Conservation (phyloP, 2,329 filamentous ascomycete species). For the Claviceps lovelessii region DNA sequence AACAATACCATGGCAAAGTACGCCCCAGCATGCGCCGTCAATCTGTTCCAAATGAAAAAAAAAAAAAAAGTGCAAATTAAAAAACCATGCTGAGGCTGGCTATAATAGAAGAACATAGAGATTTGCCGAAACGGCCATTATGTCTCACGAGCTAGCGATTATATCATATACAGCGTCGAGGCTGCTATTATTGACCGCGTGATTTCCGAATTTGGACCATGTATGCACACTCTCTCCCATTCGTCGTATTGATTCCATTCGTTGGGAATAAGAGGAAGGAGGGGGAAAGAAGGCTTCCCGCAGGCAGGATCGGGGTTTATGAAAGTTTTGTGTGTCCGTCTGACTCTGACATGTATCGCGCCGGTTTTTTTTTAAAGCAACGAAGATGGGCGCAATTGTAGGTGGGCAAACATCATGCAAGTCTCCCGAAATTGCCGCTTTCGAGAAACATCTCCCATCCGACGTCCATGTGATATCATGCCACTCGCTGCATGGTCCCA, state of each 20-base stretch:
- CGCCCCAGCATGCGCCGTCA: slow-evolving; percentile 16
- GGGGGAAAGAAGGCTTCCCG: no score
- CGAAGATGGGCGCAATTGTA: slow-evolving; percentile 87
- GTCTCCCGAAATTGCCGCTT: slow-evolving; percentile 85
- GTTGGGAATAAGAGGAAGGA: not conserved
- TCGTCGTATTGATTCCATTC: not conserved
- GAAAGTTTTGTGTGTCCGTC: not conserved
- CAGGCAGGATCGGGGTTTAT: no score
- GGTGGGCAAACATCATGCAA: slow-evolving; percentile 98
- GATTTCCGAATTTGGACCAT: slow-evolving; percentile 80
- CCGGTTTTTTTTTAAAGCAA: slow-evolving; percentile 42
- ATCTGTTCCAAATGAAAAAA: not conserved
- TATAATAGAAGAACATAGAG: slow-evolving; percentile 54
- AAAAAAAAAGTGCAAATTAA: not conserved
- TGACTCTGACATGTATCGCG: slow-evolving; percentile 3
- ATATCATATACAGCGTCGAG: slow-evolving; percentile 97
- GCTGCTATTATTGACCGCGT: slow-evolving; percentile 79
- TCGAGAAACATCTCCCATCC: slow-evolving; percentile 71
- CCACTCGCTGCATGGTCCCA: slow-evolving; percentile 90
- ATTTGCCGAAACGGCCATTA: slow-evolving; percentile 90
- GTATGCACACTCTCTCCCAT: slow-evolving; percentile 34
- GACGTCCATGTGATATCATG: slow-evolving; percentile 93
- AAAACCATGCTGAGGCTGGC: slow-evolving; percentile 32
- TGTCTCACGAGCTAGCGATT: slow-evolving; percentile 92
- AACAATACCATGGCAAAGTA: slow-evolving; percentile 83